phyloP scores from a whole-genome alignment of 345 rosid genomes.

The Angophora floribunda region DNA sequence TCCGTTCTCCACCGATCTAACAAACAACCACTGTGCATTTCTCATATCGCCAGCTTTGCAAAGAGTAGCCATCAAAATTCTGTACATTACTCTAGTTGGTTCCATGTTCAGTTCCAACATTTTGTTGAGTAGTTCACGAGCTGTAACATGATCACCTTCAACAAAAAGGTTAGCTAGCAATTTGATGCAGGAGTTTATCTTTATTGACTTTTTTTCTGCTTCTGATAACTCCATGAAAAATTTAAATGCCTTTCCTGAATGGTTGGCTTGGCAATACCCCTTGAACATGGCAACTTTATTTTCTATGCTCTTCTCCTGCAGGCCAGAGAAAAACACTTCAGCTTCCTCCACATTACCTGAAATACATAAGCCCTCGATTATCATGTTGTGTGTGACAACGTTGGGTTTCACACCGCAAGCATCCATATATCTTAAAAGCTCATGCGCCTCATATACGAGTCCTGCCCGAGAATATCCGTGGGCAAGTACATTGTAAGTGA shows the following conservation, averaged over 20 bases:
- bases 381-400: constrained; percentile 32
- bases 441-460: constrained; percentile 10
- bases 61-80: constrained; percentile 33
- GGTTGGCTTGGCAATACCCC: constrained; percentile 50
- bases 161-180: constrained; percentile 32
- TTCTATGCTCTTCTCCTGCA: constrained; percentile 25
- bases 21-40: constrained; percentile 30
- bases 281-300: constrained; percentile 44
- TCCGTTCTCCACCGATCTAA: constrained; percentile 20
- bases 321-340: constrained; percentile 26
- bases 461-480: constrained; percentile 49
- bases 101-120: constrained; percentile 30
- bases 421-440: constrained; percentile 24
- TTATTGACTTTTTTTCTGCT: constrained; percentile 14
- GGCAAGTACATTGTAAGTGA: constrained; percentile 44
- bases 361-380: constrained; percentile 60
- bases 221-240: constrained; percentile 18
- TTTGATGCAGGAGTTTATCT: constrained; percentile 35
- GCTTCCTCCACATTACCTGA: constrained; percentile 60
- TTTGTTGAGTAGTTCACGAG: constrained; percentile 18
- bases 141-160: constrained; percentile 27
- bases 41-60: constrained; percentile 26
- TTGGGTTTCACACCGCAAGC: constrained; percentile 35
- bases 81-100: constrained; percentile 32
- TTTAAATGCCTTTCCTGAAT: constrained; percentile 24